phyloP scores from a whole-genome alignment of 2,329 filamentous ascomycete genomes.

The Cladosporium sp. region DNA sequence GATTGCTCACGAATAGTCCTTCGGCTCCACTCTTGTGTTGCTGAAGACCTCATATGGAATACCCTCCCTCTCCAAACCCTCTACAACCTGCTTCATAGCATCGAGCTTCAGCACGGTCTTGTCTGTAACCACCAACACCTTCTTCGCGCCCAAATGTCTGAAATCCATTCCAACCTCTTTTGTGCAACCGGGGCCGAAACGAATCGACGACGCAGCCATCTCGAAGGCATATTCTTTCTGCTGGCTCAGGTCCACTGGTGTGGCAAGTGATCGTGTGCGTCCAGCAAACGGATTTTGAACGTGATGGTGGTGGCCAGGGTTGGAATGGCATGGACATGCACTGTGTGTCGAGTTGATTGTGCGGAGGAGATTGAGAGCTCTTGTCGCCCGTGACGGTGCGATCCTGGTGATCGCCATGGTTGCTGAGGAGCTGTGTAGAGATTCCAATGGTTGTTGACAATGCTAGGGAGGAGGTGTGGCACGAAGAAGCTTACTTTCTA shows the following conservation, averaged over 20 bases:
- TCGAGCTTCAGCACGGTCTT: constrained; percentile 73
- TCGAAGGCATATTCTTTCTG: constrained; percentile 98
- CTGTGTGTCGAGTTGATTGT: constrained; percentile 85
- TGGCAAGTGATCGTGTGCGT: constrained; percentile 60
- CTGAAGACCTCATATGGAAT: constrained; percentile 79
- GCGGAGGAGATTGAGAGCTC: constrained; percentile 70
- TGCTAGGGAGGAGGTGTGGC: not conserved
- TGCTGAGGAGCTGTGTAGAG: not conserved
- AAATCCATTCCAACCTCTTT: constrained; percentile 98
- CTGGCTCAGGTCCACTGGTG: constrained; percentile 65
- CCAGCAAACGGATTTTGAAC: constrained; percentile 48
- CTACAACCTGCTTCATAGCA: constrained; percentile 84
- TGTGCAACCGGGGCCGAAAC: constrained; percentile 88
- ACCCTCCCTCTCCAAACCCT: constrained; percentile 73
- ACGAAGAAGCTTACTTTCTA: not conserved
- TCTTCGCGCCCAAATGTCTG: constrained; percentile 80
- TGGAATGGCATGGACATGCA: constrained; percentile 87
- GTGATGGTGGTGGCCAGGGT: constrained; percentile 67
- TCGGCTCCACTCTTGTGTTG: constrained; percentile 80
- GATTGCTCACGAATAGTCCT: constrained; percentile 74
- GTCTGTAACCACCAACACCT: constrained; percentile 91
- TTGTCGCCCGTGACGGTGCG: constrained; percentile 47
- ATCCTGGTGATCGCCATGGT: constrained; percentile 36
- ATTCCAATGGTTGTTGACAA: not conserved
- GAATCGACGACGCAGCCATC: constrained; percentile 92